phyloP scores from a whole-genome alignment of 352 stramenopile genomes.

The Pilasporangium apinafurcum region DNA sequence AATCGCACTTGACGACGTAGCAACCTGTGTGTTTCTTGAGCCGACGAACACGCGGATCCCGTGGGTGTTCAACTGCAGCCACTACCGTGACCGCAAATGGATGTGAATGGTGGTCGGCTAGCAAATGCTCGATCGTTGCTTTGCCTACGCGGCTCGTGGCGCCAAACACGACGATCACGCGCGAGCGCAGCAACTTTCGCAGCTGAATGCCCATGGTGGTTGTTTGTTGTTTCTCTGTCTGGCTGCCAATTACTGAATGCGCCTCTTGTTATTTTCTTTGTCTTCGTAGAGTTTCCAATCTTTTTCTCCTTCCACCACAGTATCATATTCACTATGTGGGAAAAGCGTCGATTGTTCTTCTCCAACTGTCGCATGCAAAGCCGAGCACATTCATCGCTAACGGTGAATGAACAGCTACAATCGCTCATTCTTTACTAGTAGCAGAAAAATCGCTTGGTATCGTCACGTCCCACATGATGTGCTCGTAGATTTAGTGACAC shows the following conservation, averaged over 20 bases:
- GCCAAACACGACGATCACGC: slow-evolving; percentile 72
- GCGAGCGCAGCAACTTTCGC: slow-evolving; percentile 45
- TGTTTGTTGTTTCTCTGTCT: not conserved
- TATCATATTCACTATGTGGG: too few species aligned
- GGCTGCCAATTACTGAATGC: not conserved
- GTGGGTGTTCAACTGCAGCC: slow-evolving; percentile 45
- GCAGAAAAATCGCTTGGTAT: too few species aligned
- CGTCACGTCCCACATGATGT: not conserved
- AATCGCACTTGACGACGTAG: slow-evolving; percentile 56
- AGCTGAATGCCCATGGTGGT: slow-evolving; percentile 43
- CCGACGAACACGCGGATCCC: slow-evolving; percentile 35
- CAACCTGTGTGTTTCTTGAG: slow-evolving; percentile 51
- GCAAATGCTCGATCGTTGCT: slow-evolving; percentile 42
- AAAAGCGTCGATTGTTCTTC: slow-evolving; percentile 1
- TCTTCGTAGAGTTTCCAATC: not conserved
- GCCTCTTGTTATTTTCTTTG: not conserved
- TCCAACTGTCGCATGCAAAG: slow-evolving; percentile 5
- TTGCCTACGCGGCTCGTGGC: slow-evolving; percentile 62
- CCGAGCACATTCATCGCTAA: too few species aligned
- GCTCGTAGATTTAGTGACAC: not conserved
- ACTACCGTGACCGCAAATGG: slow-evolving; percentile 44
- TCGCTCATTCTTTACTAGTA: too few species aligned
- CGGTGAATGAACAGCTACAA: too few species aligned
- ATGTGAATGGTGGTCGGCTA: slow-evolving; percentile 18
- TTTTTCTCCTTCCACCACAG: too few species aligned